These are phyloP conservation scores for Rhizophora mangle DNA, from an alignment of 345 rosid species.

Conservation along the genomic window DNA sequence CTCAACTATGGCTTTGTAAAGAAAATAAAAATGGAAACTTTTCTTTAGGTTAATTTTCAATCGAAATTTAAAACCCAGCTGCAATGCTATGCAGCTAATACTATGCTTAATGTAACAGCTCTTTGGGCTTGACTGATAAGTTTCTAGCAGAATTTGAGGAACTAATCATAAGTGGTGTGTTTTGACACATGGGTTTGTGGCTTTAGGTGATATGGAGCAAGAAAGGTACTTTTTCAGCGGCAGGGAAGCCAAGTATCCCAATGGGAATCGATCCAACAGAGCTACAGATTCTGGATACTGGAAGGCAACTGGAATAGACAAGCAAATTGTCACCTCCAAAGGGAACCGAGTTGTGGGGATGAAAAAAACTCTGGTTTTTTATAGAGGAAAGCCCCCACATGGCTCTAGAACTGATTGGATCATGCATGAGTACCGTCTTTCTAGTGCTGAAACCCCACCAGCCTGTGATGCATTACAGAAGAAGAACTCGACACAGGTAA, in stretches of 20 bases:
- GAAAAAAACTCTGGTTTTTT: conserved; percentile 98
- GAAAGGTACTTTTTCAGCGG: conserved; percentile 97
- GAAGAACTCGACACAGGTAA: conserved; percentile 41
- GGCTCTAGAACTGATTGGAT: conserved; percentile 92
- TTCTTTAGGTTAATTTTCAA: background rate
- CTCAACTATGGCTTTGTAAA: background rate
- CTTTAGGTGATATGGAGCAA: conserved; percentile 72
- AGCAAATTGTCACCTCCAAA: conserved; percentile 58
- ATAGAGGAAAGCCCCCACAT: conserved; percentile 82
- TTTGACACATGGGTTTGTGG: conserved; percentile 15
- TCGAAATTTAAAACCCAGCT: conserved; percentile 1
- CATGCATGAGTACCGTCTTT: conserved; percentile 95
- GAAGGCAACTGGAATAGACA: conserved; percentile 96
- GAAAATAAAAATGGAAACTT: background rate
- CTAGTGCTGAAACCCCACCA: conserved; percentile 10
- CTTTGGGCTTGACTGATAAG: background rate
- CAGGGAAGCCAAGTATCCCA: conserved; percentile 84
- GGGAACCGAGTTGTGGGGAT: conserved; percentile 67
- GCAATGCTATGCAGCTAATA: conserved; percentile 11
- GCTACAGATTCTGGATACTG: conserved; percentile 86
- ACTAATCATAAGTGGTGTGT: background rate
- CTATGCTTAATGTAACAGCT: background rate
- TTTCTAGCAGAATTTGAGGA: background rate
- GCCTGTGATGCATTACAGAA: conserved; percentile 24
- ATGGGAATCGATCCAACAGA: conserved; percentile 85